Evolutionary conservation across 768 basidiomycete species (phyloP).

Genomic region (Cubamyces sp.): DNA sequence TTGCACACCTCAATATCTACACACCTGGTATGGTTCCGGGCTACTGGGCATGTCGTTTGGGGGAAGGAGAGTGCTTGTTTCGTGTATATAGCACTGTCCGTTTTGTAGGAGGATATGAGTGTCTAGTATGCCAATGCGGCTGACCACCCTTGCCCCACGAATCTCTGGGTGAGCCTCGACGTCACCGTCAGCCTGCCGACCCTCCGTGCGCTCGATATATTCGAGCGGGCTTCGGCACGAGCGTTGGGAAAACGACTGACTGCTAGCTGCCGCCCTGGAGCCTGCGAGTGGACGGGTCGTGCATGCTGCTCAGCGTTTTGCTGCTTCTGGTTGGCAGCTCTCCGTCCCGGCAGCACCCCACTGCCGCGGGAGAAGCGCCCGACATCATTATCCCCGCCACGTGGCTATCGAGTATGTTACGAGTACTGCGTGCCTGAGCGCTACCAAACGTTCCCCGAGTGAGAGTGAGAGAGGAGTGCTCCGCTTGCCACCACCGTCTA

Average conservation of each 20-base stretch:
- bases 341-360: not conserved
- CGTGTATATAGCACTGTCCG: slow-evolving; percentile 3
- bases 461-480: not conserved
- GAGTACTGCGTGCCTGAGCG: slow-evolving; percentile 13
- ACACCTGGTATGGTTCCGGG: not conserved
- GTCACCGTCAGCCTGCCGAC: not conserved
- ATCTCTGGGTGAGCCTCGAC: slow-evolving; percentile 1
- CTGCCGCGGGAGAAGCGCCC: slow-evolving; percentile 9
- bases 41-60: too few relatives aligned
- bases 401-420: slow-evolving; percentile 11
- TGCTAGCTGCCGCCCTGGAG: not conserved
- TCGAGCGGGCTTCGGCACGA: not conserved
- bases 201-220: not conserved
- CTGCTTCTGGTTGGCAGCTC: not conserved
- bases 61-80: not conserved
- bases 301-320: not conserved
- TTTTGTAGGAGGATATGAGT: not conserved
- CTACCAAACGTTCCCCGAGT: not conserved
- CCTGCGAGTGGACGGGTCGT: not conserved
- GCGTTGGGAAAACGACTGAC: not conserved
- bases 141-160: slow-evolving; percentile 6
- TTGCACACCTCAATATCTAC: not conserved
- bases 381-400: slow-evolving; percentile 6
- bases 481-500: not conserved
- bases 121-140: not conserved